phyloP scores from a whole-genome alignment of 345 rosid species.

The Populus tremula region DNA sequence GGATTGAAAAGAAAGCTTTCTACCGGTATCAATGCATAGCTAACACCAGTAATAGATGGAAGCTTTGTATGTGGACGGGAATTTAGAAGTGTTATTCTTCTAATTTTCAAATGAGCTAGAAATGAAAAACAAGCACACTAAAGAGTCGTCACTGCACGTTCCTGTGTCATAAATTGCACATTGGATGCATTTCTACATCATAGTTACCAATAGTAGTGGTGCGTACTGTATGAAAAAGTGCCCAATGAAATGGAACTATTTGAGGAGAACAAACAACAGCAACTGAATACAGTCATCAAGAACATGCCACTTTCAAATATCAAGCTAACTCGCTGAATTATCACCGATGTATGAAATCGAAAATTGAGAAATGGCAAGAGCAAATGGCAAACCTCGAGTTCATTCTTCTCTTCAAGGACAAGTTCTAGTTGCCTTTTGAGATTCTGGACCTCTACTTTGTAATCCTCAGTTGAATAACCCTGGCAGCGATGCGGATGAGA shows the following conservation, averaged over 20 bases:
- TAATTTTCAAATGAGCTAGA: neutral
- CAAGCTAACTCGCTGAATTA: neutral
- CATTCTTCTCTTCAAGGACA: conserved; percentile 54
- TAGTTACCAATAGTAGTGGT: neutral
- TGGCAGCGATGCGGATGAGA: conserved; percentile 15
- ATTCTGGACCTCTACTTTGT: conserved; percentile 47
- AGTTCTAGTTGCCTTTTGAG: conserved; percentile 59
- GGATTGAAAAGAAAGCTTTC: neutral
- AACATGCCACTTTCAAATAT: neutral
- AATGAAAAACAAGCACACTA: neutral
- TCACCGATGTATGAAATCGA: neutral
- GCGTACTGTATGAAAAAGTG: neutral
- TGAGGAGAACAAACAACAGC: neutral
- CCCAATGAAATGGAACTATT: neutral
- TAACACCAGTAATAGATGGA: neutral
- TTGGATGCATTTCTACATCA: neutral
- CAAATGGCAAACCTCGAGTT: conserved; percentile 55
- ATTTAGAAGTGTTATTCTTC: neutral
- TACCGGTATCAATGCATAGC: neutral
- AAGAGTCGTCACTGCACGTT: neutral
- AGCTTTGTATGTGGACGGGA: neutral
- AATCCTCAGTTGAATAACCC: conserved; percentile 34
- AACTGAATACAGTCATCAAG: neutral
- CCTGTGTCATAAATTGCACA: neutral
- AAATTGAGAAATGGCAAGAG: neutral